Base-by-base conservation (phyloP, 2,329 filamentous ascomycete species). In the Colletotrichum lindemuthianum region DNA sequence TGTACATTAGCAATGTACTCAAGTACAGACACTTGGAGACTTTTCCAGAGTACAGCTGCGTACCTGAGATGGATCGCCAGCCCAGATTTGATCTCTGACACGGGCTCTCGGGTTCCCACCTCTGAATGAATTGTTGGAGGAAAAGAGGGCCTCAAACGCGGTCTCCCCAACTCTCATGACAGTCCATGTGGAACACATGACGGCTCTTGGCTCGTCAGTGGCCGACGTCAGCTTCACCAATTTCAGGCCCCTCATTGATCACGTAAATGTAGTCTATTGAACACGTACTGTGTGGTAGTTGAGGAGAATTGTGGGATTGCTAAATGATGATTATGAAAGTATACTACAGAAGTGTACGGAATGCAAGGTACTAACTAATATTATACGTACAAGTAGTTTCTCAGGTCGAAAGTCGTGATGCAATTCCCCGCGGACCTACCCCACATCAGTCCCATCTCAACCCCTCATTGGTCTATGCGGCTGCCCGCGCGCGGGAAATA, bases 401-500 rank as follows among this genome's bases (percentile, higher is more conserved):
- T 55, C 32, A 33, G 24, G 13, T 39, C 12, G 24, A 24, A n/a
- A 6, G 8, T 16, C 40, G 33, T 45, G 15, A 39, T 49, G 54
- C n/a, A 32, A 48, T 24, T 49, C 11, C 2, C 45, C 50, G 15
- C 45, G 34, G 24, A 24, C 39, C 37, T 13, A 41, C 50, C 61
- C 50, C 45, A 44, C 44, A 34, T 24, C 49, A 49, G 40, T 43
- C 6, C 24, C 24, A 3, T 24, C 24, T 6, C 44, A 55, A 51
- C 57, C 61, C 51, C 61, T 65, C 61, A 61, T 65, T 65, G 57
- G 58, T 47, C 57, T 50, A 47, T 37, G 51, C 39, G 24, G 43
- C 36, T 34, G 36, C 44, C 37, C 50, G 47, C 24, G 39, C 43
- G 34, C 37, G 50, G 8, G 51, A 65, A 24, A 55, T 55, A 61